These are phyloP conservation scores for Nectriaceae sp. DNA, from an alignment of 2,329 filamentous ascomycete species.

Conservation along the genomic window DNA sequence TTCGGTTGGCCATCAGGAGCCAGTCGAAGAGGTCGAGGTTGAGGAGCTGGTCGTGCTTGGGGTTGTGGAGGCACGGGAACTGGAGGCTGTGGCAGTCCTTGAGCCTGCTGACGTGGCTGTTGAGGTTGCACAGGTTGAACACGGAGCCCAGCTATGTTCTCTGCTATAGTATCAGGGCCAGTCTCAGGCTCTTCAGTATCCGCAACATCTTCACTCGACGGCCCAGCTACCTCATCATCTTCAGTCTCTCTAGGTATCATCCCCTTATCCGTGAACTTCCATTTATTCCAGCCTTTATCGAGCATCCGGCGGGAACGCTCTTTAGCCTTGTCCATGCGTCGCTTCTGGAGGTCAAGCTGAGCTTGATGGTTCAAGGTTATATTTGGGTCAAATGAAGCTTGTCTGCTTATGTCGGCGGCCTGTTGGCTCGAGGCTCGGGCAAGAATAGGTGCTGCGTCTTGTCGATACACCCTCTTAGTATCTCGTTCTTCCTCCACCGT, in stretches of 20 bases:
- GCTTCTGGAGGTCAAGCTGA: conserved; percentile 3
- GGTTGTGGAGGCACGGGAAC: conserved; percentile 3
- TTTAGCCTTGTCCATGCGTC: conserved; percentile 3
- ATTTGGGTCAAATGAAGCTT: background rate
- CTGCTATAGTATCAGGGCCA: background rate
- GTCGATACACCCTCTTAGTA: background rate
- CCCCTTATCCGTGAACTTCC: background rate
- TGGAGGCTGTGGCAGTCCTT: background rate
- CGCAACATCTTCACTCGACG: background rate
- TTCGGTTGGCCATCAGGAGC: conserved; percentile 9
- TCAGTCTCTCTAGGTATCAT: background rate
- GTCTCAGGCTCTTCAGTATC: background rate
- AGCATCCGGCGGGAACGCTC: background rate
- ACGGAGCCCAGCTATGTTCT: background rate
- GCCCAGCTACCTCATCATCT: background rate
- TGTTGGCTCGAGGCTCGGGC: background rate
- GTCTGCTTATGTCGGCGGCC: conserved; percentile 2
- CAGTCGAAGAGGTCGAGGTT: background rate
- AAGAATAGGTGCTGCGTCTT: background rate
- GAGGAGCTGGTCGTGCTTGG: background rate
- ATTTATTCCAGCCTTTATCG: background rate
- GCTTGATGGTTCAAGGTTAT: background rate
- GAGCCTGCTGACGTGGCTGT: background rate
- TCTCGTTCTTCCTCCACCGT: background rate
- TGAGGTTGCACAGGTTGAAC: conserved; percentile 6